Evolutionary conservation across 768 basidiomycete genomes (phyloP).

Genomic region (Russula brevipes): DNA sequence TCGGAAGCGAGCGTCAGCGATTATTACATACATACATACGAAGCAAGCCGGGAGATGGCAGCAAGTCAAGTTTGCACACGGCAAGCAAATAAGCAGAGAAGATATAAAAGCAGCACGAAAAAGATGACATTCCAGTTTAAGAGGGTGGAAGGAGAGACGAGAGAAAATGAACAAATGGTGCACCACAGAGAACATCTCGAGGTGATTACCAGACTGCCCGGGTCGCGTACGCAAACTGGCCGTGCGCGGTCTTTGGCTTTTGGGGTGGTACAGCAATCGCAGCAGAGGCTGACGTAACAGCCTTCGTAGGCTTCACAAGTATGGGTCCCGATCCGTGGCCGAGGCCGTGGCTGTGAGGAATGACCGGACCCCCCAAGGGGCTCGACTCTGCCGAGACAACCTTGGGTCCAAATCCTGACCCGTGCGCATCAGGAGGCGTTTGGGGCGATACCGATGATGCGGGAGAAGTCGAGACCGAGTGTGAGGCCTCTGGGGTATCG

Average conservation of each 20-base stretch:
- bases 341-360: constrained; percentile 3
- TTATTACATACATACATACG: constrained; percentile 24
- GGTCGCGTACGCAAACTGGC: constrained; percentile 20
- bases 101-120: not conserved
- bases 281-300: not conserved
- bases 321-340: not conserved
- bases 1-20: constrained; percentile 16
- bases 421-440: constrained; percentile 28
- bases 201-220: constrained; percentile 20
- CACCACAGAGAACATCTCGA: not conserved
- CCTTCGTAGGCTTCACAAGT: constrained; percentile 3
- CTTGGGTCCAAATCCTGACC: constrained; percentile 3
- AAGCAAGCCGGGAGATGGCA: not conserved
- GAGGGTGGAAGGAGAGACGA: not conserved
- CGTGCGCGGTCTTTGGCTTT: constrained; percentile 21
- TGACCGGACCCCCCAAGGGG: constrained; percentile 4
- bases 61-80: not conserved
- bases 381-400: constrained; percentile 20
- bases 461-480: constrained; percentile 32
- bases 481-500: constrained; percentile 31
- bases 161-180: not conserved
- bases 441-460: constrained; percentile 31
- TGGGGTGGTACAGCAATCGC: not conserved
- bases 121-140: constrained; percentile 3
- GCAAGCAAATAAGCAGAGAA: constrained; percentile 4